Base-by-base conservation (phyloP, 495 filamentous ascomycete genomes). In the Podospora sp. region DNA sequence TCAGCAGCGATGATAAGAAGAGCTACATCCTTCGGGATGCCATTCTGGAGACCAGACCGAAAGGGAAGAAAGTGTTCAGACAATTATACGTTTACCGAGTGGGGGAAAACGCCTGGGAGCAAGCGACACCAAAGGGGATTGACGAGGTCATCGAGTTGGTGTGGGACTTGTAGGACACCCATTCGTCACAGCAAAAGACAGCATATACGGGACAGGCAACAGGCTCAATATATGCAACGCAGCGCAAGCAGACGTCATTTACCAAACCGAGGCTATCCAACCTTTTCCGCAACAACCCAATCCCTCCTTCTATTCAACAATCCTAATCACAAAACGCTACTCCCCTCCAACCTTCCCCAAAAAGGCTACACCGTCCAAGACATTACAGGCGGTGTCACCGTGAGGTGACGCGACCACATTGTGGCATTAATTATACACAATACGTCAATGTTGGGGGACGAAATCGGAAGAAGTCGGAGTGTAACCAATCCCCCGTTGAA, bases 71-170 rank as follows among this genome's bases (percentile, higher is more conserved):
- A 36, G 35, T 58, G 55, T 70, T 77, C 20, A 35, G 73, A 3
- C 76, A 78, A 66, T 49, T 74, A 6, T 78, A 77, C 36, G 70
- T 78, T 20, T 65, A 73, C 60, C 53, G 66, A 16, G 12, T 56
- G 2, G 65, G 60, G 8, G 49, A 64, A 12, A 24, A 46, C 24
- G 52, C 67, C 53, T 55, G 51, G n/a, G 65, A 62, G 11, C 22
- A 36, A 24, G 27, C 3, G 22, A 36, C 59, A 36, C 24, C 61
- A 36, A 51, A 4, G 5, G 49, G 40, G 22, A 26, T 70, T 63
- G 76, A 78, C 36, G 75, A 76, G 72, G 76, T 78, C 1, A 50
- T 78, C 8, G 76, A 77, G 73, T 20, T 78, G 51, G 61, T 75
- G 36, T 78, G 76, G 76, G 71, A 78, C 24, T 11, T 71, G 14